Evolutionary conservation across 306 rosid species (phyloP), one percentile per base, ranked within the genome.

Genomic region (Albizia julibrissin): DNA sequence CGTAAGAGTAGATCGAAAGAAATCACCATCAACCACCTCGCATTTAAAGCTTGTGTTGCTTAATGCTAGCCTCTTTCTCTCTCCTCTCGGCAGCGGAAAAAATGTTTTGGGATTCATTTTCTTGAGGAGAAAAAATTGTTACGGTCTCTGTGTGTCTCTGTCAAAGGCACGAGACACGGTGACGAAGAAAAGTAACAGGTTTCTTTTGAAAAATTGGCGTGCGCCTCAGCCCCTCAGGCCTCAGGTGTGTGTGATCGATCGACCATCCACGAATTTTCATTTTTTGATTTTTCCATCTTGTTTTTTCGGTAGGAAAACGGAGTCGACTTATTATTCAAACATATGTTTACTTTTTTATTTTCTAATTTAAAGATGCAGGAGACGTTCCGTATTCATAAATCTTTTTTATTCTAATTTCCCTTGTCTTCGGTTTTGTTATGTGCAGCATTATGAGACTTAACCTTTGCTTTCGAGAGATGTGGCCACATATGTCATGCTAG

Each of bases 1-100:
- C 80, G 52, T 27, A 91, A 91, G 97, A 83, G 87, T 76, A 82
- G 88, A 66, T 42, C 29, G 81, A 69, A 58, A 74, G 88, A 83
- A 82, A 87, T 81, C 83, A 62, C 80, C 73, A 85, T 88, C 97
- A 86, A 93, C 98, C 94, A 92, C 89, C 91, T 88, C 87, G 88
- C 99, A 95, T 93, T 92, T 88, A 95, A 90, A 79, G 98, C 94
- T 84, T 50, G 26, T 58, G 71, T 78, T 84, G 68, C 87, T 87
- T 80, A 46, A 78, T 47, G 56, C 64, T 44, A 77, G 56, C 84
- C 79, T 77, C 24, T 68, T 72, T 62, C 77, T 76, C 73, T 70
- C 75, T 46, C 43, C 46, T 19, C 66, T n/a, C 24, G 18, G 14
- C 44, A 26, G 75, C 71, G 10, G 24, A 54, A 2, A 21, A 72